Evolutionary conservation across 305 asterid species (phyloP), one percentile per base, ranked within the genome.

Genomic region (Rubia tinctorum): DNA sequence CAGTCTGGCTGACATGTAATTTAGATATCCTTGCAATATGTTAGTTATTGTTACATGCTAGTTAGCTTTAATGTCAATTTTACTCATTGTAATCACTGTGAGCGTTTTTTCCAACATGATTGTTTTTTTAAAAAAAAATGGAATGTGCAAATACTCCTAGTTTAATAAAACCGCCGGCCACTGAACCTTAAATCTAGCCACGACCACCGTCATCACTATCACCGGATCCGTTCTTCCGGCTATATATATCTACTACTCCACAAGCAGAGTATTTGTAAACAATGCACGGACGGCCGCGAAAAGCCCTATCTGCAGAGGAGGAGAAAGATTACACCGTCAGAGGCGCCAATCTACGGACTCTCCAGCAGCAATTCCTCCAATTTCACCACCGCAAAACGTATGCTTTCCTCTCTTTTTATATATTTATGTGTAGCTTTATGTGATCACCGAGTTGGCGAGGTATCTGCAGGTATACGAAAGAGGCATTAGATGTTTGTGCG

Each of bases 221-320:
- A 30, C 34, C 34, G 34, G 34, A 30, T 30, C 34, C 34, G 34
- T 30, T 30, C 34, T 30, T 30, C 34, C n/a, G 34, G 34, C 34
- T 30, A 30, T 30, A 1, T 3, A 30, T 30, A 30, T 30, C 34
- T 30, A 30, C 34, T 74, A 72, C 83, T 86, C 43, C 79, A 77
- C 5, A 49, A 43, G 3, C 34, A 30, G 3, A 30, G 34, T 1
- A 30, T 1, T 30, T 3, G 1, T 63, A 22, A 17, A 86, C 79
- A 76, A 93, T 90, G 96, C 99, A 95, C 83, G 98, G 98, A 71
- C 78, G 81, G 71, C 96, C 91, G 60, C 87, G 99, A 56, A 90
- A 82, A 81, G 77, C 86, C 76, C 88, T 81, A 68, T 86, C 84
- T 66, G 79, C 72, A 68, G 91, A 86, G 76, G 92, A 92, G 74